phyloP scores from a whole-genome alignment of 352 stramenopile genomes.

The Globisporangium sylvaticum region DNA sequence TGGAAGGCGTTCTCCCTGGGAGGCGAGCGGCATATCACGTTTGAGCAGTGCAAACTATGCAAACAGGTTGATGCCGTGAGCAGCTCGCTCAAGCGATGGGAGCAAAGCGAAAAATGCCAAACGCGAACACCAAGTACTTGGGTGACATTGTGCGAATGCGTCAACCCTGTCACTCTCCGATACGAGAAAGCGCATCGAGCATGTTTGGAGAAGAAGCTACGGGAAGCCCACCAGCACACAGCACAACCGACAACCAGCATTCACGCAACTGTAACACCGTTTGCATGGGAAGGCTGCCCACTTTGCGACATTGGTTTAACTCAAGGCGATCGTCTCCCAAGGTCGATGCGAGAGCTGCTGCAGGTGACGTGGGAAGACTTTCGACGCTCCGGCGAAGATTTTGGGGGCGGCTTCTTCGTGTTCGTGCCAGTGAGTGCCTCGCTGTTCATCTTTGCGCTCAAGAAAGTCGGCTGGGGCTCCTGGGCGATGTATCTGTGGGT shows the following conservation, averaged over 20 bases:
- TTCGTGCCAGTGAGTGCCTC: conserved; percentile 35
- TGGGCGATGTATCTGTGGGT: conserved; percentile 36
- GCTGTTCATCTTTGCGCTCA: conserved; percentile 27
- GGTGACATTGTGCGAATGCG: conserved; percentile 38
- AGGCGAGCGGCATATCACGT: conserved; percentile 17
- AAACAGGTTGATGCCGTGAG: conserved; percentile 27
- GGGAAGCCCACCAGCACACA: neutral
- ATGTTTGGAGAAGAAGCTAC: conserved; percentile 24
- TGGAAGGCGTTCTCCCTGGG: conserved; percentile 33
- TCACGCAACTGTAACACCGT: neutral
- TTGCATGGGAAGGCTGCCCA: conserved; percentile 5
- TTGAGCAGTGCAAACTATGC: conserved; percentile 42
- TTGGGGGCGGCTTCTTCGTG: conserved; percentile 40
- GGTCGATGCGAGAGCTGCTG: conserved; percentile 25
- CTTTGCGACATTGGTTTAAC: conserved; percentile 16
- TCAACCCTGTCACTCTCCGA: conserved; percentile 24
- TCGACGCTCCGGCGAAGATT: conserved; percentile 21
- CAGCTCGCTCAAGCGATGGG: conserved; percentile 21
- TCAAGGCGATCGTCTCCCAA: conserved; percentile 20
- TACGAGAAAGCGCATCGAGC: conserved; percentile 27
- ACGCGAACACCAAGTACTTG: conserved; percentile 34
- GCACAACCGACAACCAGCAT: too few species aligned
- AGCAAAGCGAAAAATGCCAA: conserved; percentile 25
- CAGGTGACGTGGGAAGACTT: conserved; percentile 34
- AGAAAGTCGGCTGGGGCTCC: conserved; percentile 31